Base-by-base conservation (phyloP, 331 rosid species). In the Ulmus americana region DNA sequence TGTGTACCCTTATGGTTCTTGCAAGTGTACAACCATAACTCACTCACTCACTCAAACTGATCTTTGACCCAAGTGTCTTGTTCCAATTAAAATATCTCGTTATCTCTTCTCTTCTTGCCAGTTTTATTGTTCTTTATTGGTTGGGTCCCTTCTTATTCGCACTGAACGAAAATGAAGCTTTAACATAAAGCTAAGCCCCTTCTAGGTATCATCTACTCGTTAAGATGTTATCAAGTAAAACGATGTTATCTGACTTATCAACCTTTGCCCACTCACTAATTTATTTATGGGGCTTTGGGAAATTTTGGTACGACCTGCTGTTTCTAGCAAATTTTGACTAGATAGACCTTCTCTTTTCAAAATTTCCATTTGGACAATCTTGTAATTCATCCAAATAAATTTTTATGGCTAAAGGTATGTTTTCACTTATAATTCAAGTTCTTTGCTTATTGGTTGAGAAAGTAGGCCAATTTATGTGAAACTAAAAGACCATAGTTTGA, bases 401-500 rank as follows among this genome's bases (percentile, higher is more conserved):
- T 88, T 70, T 80, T 78, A 83, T 76, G 51, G 89, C 88, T 46
- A 92, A 92, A 92, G 97, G 97, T 91, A 88, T 84, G 95, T 63
- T 70, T 63, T 74, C 52, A 13, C 14, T 74, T 35, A 54, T 59
- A 52, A 73, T 69, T 81, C 28, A 64, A 61, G 72, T 59, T 74
- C 45, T 71, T 69, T 69, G 67, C 63, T 11, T 62, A 63, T 71
- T 72, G 50, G 59, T 72, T 61, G 18, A 72, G 59, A 58, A 64
- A 7, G 35, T 43, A 39, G 45, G 53, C 40, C 45, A 53, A 18
- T 70, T 43, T 42, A 53, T 64, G 13, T 35, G 54, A 67, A 51
- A 59, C 40, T 8, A 42, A 58, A 40, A 58, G 11, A 15, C 0
- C 35, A 16, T 50, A 22, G 61, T 42, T 59, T 61, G 51, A 15